Evolutionary conservation across 805 yeast genomes (phyloP).

Genomic region (Diddensiella transvaalensis): DNA sequence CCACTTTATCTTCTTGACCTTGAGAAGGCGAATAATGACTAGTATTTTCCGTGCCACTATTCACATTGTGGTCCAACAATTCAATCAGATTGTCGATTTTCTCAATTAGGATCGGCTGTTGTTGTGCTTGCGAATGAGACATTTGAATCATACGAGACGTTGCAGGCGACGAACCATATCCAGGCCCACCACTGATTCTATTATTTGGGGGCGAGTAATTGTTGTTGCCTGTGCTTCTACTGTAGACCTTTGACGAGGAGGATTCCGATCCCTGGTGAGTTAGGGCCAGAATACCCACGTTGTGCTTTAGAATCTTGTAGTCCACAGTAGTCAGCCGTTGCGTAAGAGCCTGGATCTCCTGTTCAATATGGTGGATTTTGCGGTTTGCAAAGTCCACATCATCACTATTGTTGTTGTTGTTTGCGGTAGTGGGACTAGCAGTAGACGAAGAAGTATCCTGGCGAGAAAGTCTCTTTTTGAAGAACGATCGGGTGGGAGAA

Average conservation of each 20-base stretch:
- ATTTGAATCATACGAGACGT: not conserved
- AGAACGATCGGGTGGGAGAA: slow-evolving; percentile 9
- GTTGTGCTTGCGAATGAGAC: slow-evolving; percentile 1
- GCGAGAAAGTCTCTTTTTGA: not conserved
- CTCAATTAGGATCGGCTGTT: not conserved
- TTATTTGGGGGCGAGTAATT: too few relatives aligned
- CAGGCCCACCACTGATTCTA: too few relatives aligned
- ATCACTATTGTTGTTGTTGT: too few relatives aligned
- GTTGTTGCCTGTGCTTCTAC: not conserved
- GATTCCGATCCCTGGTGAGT: slow-evolving; percentile 25
- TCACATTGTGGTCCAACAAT: not conserved
- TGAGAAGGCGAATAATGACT: not conserved
- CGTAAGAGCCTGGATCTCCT: slow-evolving; percentile 14
- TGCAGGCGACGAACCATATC: not conserved
- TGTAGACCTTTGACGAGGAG: slow-evolving; percentile 13
- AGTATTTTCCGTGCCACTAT: too few relatives aligned
- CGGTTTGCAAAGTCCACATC: slow-evolving; percentile 24
- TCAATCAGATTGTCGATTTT: slow-evolving; percentile 6
- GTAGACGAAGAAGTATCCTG: too few relatives aligned
- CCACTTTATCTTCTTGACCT: not conserved
- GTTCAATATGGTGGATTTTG: slow-evolving; percentile 16
- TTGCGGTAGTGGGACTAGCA: too few relatives aligned
- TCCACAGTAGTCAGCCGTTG: slow-evolving; percentile 15
- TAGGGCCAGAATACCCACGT: slow-evolving; percentile 23
- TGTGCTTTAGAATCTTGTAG: slow-evolving; percentile 19